These are phyloP conservation scores for Mortierella sp. DNA, from an alignment of 371 early-diverging fungal species.

Conservation along the genomic window DNA sequence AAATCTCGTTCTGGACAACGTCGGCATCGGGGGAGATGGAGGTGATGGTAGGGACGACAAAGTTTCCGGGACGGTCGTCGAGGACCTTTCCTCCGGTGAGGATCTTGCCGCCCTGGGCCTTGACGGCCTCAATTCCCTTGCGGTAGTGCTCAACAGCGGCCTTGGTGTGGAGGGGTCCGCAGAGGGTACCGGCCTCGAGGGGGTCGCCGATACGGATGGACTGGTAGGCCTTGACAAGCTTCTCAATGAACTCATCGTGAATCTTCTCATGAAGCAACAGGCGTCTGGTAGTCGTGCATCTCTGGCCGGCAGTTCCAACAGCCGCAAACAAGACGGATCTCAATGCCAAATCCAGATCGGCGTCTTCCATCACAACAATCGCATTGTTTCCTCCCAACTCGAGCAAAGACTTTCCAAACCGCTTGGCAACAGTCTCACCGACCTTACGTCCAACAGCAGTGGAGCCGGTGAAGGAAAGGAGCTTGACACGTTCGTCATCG, in stretches of 20 bases:
- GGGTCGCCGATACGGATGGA: conserved; percentile 96
- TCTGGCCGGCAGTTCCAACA: conserved; percentile 97
- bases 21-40: conserved; percentile 79
- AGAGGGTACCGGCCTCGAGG: conserved; percentile 83
- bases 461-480: conserved; percentile 94
- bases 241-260: conserved; percentile 87
- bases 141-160: conserved; percentile 84
- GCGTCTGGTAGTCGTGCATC: conserved; percentile 96
- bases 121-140: conserved; percentile 81
- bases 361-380: conserved; percentile 92
- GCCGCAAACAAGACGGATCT: conserved; percentile 95
- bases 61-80: conserved; percentile 83
- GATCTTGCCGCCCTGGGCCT: conserved; percentile 90
- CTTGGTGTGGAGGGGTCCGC: conserved; percentile 95
- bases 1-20: conserved; percentile 94
- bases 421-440: conserved; percentile 83
- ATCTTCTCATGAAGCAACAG: conserved; percentile 94
- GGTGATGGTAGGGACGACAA: conserved; percentile 97
- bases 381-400: conserved; percentile 99
- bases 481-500: conserved; percentile 77
- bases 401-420: conserved; percentile 91
- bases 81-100: conserved; percentile 88
- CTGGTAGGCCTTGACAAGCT: conserved; percentile 86
- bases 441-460: conserved; percentile 86
- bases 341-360: conserved; percentile 94